Evolutionary conservation across 2,329 filamentous ascomycete genomes (phyloP).

Genomic region (Phaeosphaeriaceae sp.): DNA sequence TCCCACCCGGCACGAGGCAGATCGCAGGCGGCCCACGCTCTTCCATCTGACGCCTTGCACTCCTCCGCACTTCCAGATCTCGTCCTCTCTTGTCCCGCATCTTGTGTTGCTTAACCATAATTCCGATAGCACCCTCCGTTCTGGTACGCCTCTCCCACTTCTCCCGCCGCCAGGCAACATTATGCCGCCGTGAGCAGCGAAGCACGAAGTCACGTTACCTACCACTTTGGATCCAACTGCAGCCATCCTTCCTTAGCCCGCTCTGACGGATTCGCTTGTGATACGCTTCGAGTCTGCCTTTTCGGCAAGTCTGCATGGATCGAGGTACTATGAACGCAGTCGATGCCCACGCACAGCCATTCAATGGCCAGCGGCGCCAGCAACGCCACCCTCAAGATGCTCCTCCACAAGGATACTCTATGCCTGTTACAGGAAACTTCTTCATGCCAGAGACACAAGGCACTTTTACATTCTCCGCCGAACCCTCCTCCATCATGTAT

Average conservation of each 20-base stretch:
- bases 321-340: slow-evolving; percentile 38
- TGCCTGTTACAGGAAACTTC: slow-evolving; percentile 29
- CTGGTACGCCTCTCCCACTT: slow-evolving; percentile 18
- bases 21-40: slow-evolving; percentile 37
- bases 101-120: slow-evolving; percentile 10
- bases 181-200: slow-evolving; percentile 42
- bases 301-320: slow-evolving; percentile 17
- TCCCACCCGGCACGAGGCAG: slow-evolving; percentile 40
- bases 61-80: slow-evolving; percentile 5
- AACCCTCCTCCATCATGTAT: slow-evolving; percentile 43
- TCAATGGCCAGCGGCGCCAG: slow-evolving; percentile 43
- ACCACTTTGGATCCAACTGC: slow-evolving; percentile 18
- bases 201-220: slow-evolving; percentile 39
- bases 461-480: slow-evolving; percentile 46
- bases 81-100: slow-evolving; percentile 24
- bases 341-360: slow-evolving; percentile 44
- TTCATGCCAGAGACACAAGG: slow-evolving; percentile 42
- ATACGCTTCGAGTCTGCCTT: slow-evolving; percentile 31
- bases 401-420: slow-evolving; percentile 34
- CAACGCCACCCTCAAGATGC: slow-evolving; percentile 44
- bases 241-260: slow-evolving; percentile 12
- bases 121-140: background rate
- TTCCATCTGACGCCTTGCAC: slow-evolving; percentile 32
- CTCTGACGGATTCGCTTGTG: slow-evolving; percentile 8
- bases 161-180: slow-evolving; percentile 34